A percentile compares a stretch with the other conserved stretches of the same genome.
phyloP scores from a whole-genome alignment of 192 early-diverging fungal species.

The Podila verticillata region DNA sequence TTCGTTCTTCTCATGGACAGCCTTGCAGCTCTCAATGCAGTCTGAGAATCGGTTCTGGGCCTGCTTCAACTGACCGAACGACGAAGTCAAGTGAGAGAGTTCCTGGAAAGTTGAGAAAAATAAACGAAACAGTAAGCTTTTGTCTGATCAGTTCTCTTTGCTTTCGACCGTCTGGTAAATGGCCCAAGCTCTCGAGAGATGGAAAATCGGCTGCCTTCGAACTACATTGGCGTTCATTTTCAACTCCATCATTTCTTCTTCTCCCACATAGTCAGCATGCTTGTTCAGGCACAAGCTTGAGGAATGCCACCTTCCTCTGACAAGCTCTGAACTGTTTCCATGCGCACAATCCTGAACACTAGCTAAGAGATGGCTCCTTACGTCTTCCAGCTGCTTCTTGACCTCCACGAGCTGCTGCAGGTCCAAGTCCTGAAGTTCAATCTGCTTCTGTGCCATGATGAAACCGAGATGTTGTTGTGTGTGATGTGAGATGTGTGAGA shows the following conservation, averaged over 20 bases:
- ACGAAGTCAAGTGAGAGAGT: slow-evolving; percentile 83
- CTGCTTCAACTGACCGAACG: slow-evolving; percentile 87
- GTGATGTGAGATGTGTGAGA: slow-evolving; percentile 2
- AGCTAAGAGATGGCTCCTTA: slow-evolving; percentile 25
- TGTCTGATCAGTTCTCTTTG: neutral
- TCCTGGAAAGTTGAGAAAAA: slow-evolving; percentile 61
- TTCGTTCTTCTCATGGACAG: slow-evolving; percentile 56
- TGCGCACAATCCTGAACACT: neutral
- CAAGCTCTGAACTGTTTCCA: neutral
- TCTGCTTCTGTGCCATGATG: slow-evolving; percentile 49
- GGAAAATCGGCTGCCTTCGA: no score
- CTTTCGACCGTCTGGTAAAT: no score
- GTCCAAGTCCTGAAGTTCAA: slow-evolving; percentile 87
- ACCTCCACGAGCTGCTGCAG: slow-evolving; percentile 84
- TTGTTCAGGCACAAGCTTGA: no score
- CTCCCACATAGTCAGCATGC: no score
- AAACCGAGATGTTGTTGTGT: slow-evolving; percentile 2
- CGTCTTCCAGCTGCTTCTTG: slow-evolving; percentile 86
- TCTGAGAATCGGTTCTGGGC: slow-evolving; percentile 89
- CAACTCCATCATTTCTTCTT: no score
- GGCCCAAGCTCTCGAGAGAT: no score
- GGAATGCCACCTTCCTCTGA: no score
- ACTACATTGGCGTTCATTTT: no score
- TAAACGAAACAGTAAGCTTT: neutral
- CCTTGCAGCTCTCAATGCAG: slow-evolving; percentile 78